Base-by-base conservation (phyloP, 352 stramenopile species). In the Globisporangium radiosum region DNA sequence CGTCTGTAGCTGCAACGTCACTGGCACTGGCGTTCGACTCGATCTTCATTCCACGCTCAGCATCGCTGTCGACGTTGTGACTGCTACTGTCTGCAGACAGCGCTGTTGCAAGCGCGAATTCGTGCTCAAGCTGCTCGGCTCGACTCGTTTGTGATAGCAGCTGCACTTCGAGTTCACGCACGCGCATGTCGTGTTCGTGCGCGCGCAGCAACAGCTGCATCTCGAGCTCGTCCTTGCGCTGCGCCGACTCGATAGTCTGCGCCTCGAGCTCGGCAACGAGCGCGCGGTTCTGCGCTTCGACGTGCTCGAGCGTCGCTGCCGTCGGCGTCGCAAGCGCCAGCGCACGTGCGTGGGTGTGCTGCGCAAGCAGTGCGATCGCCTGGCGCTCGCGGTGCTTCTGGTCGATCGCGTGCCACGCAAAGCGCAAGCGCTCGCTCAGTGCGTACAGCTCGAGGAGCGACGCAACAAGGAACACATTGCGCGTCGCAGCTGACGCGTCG, bases 381-480 rank as follows among this genome's bases (percentile, higher is more conserved):
- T 83, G 43, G 37, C 70, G 62, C 15, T 80, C 64, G 0, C 71
- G 75, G 52, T 83, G 75, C 44, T 71, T 70, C 37, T 87, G 75
- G 15, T 83, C 78, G 52, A 73, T 68, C 11, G 70, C 59, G 19
- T 61, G 60, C 75, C 75, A 85, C 4, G 76, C 73, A 3, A 78
- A 58, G 38, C 75, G 72, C 1, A 87, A 71, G 45, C 73, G 75
- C 61, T 88, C 76, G 9, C 68, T 63, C 25, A 86, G 55, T 1
- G 65, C 73, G 43, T 74, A 71, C 2, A 88, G 45, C 14, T 84
- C 69, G 2, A 76, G 59, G 14, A 73, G 60, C 14, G 52, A 45
- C 36, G 66, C 56, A 1, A 78, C 44, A 39, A 62, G 38, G 6
- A 65, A 15, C 11, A 25, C 50, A 9, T 17, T 54, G 47, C 11